phyloP scores from a whole-genome alignment of 768 basidiomycete species.

The Termitomyces sp. region DNA sequence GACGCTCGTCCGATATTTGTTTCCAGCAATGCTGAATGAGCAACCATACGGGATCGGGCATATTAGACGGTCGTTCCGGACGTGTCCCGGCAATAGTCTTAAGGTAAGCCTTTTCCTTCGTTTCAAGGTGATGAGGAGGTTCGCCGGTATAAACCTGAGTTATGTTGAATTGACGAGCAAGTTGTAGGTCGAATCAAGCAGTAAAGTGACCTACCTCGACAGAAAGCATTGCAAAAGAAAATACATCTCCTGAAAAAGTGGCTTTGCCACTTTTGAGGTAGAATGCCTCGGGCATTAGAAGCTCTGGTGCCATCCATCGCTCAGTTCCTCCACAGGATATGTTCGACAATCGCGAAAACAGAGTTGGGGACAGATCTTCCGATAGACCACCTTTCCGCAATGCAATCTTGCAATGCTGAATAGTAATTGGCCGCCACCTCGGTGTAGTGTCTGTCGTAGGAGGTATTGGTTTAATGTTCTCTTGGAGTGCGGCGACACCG shows the following conservation, averaged over 20 bases:
- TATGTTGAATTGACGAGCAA: neutral
- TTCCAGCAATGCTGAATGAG: conserved; percentile 8
- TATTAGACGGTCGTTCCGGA: conserved; percentile 4
- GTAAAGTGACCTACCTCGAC: conserved; percentile 6
- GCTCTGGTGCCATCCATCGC: conserved; percentile 29
- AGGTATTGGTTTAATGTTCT: neutral
- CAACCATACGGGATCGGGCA: conserved; percentile 3
- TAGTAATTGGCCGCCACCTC: neutral
- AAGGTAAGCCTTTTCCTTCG: neutral
- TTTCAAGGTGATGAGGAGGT: neutral
- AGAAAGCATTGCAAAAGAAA: conserved; percentile 23
- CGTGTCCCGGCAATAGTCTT: neutral
- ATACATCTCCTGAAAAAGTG: conserved; percentile 26
- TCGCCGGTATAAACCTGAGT: conserved; percentile 6
- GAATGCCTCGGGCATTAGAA: conserved; percentile 14
- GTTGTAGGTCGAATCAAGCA: neutral
- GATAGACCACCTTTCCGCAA: conserved; percentile 2
- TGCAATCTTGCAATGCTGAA: neutral
- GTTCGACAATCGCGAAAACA: conserved; percentile 10
- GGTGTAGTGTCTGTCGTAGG: neutral
- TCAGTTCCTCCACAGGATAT: conserved; percentile 17
- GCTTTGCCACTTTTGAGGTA: conserved; percentile 6
- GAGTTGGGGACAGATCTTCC: neutral
- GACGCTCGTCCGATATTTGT: neutral
- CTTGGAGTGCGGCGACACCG: conserved; percentile 8